These are phyloP conservation scores for Polygonum maritimum DNA, from an alignment of 148 eudicot genomes.

Conservation along the genomic window DNA sequence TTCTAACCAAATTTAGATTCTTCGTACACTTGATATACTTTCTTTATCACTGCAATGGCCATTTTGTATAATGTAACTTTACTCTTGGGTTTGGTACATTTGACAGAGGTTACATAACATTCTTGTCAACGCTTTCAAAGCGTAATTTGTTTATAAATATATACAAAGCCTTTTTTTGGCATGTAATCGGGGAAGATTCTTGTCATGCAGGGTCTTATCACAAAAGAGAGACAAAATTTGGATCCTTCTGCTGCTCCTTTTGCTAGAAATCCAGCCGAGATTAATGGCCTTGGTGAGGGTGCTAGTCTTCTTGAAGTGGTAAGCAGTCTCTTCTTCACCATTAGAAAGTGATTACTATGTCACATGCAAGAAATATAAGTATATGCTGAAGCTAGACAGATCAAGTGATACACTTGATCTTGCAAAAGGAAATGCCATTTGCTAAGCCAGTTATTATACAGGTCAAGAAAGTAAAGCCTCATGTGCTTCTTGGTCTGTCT, in stretches of 20 bases:
- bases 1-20: not conserved
- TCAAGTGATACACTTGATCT: not conserved
- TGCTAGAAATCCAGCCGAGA: constrained; percentile 63
- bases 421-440: not conserved
- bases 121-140: not conserved
- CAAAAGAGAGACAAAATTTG: constrained; percentile 62
- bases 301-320: constrained; percentile 92
- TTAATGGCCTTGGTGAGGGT: constrained; percentile 67
- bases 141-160: not conserved
- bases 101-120: not conserved
- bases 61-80: not conserved
- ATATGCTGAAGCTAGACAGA: not conserved
- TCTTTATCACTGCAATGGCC: not conserved
- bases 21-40: not conserved
- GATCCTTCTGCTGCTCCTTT: constrained; percentile 85
- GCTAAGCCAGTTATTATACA: constrained; percentile 20
- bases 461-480: constrained; percentile 94
- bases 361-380: constrained; percentile 1
- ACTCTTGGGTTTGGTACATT: not conserved
- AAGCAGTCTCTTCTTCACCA: constrained; percentile 4
- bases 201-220: constrained; percentile 73
- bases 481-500: constrained; percentile 97
- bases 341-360: not conserved
- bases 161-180: not conserved
- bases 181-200: not conserved